These are phyloP conservation scores for Geranium incanum DNA, from an alignment of 441 rosid species.

Conservation along the genomic window DNA sequence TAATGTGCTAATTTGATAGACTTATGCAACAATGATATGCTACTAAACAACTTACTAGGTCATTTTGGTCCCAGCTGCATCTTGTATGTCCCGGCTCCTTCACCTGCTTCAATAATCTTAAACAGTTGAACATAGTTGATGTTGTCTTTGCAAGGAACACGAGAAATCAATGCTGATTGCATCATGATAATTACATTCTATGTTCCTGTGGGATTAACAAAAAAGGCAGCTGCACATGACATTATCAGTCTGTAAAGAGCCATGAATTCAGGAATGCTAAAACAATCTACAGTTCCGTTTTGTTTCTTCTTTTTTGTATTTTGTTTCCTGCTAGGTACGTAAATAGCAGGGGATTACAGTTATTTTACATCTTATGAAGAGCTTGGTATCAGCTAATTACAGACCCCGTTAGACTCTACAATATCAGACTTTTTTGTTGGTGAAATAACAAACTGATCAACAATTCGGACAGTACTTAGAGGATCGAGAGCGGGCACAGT, in stretches of 20 bases:
- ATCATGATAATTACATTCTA: background rate
- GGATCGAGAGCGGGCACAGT: conserved; percentile 59
- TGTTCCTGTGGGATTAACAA: background rate
- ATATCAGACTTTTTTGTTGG: conserved; percentile 34
- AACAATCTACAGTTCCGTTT: background rate
- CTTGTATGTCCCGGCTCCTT: background rate
- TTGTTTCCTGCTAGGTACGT: background rate
- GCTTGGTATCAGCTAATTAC: conserved; percentile 31
- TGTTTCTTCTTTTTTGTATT: background rate
- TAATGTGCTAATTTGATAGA: no score
- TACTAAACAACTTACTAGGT: background rate
- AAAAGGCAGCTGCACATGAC: background rate
- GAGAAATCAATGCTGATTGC: background rate
- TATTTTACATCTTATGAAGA: conserved; percentile 19
- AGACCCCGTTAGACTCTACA: conserved; percentile 28
- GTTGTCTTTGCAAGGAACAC: background rate
- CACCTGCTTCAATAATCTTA: background rate
- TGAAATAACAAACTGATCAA: conserved; percentile 61
- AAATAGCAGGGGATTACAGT: conserved; percentile 13
- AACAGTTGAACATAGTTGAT: background rate
- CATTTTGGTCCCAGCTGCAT: background rate
- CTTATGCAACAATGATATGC: no score
- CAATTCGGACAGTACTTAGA: conserved; percentile 59
- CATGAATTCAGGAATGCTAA: background rate
- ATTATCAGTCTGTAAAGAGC: background rate